Base-by-base conservation (phyloP, 225 moss, liverwort and hornwort species). In the Lunularia cruciata region DNA sequence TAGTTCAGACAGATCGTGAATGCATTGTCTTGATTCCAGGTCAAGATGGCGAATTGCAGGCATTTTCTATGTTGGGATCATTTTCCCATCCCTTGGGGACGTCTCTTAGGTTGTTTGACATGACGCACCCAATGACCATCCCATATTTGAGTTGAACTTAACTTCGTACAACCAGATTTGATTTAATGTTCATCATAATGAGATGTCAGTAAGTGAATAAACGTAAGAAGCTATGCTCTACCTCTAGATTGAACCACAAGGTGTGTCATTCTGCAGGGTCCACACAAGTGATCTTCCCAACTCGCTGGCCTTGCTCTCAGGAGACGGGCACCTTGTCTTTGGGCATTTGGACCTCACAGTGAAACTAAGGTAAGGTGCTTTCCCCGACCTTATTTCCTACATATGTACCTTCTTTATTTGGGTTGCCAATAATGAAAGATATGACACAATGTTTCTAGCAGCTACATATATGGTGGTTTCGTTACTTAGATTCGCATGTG, bases 261-360 rank as follows among this genome's bases (percentile, higher is more conserved):
- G 33, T 67, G 6, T 31, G 23, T 12, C 16, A 67, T 26, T 60
- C 0, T 59, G 73, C 85, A 95, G 94, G 64, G 38, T 91, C 65
- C 94, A 95, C 51, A 81, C 91, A 36, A 57, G 72, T 70, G 63
- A 69, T 37, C 43, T 77, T 46, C 82, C 77, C 56, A 79, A 86
- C 65, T 65, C 83, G 71, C 76, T 95, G 20, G 26, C 85, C 20
- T 74, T 80, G 69, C 52, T 79, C 43, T 70, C 77, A 11, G 42
- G 31, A 11, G 76, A 79, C 38, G 86, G 84, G 15, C 63, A 72
- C 36, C 49, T 95, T 72, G 65, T 84, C 3, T 74, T 73, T 34
- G 91, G 91, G 57, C 81, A 91, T 57, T 64, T 89, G 49, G 65
- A 84, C 67, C 75, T 78, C 55, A 78, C 91, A 63, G 49, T 70